Evolutionary conservation across 768 basidiomycete genomes (phyloP), one percentile per base, ranked within the genome.

Genomic region (Xerocomellus chrysenteron): DNA sequence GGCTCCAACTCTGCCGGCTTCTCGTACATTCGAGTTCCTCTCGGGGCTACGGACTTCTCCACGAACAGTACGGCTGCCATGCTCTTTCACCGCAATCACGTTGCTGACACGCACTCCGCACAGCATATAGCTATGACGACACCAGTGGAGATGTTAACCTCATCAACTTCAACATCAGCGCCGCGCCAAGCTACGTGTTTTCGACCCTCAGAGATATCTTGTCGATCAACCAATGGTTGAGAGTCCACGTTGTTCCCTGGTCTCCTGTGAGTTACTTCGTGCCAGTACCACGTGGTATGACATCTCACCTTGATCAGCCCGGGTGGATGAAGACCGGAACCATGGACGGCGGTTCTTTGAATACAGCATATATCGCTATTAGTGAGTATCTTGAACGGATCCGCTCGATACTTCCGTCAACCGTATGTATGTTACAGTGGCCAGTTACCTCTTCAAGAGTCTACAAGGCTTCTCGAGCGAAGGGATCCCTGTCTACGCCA

Each of bases 21-120:
- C 50, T 84, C 82, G 42, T 87, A 86, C 62, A 71, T 91, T 47
- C 82, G 89, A 11, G 75, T 90, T 39, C 81, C 88, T 0, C 76
- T 91, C 14, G 89, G 89, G 14, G 85, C 89, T 5, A 81, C 86
- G 4, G 89, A 90, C 69, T 90, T 90, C 64, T 88, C 89, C 12
- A 73, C 80, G 4, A 74, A 62, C 4, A 60, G 87, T 86, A 55
- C 44, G 78, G n/a, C 32, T 33, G 30, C 24, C 30, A 32, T n/a
- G n/a, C 10, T 13, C 9, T 50, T 39, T 47, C 41, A 40, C 36
- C 14, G 14, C 11, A 19, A 50, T 24, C 49, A 28, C 17, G 49
- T 48, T 50, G 39, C 43, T 60, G 32, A 65, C 21, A 50, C 42
- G 45, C 8, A 2, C 24, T 39, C n/a, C 14, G 33, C 13, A 42